These are phyloP conservation scores for Phytophthora pistaciae DNA, from an alignment of 352 stramenopile species.

Conservation along the genomic window DNA sequence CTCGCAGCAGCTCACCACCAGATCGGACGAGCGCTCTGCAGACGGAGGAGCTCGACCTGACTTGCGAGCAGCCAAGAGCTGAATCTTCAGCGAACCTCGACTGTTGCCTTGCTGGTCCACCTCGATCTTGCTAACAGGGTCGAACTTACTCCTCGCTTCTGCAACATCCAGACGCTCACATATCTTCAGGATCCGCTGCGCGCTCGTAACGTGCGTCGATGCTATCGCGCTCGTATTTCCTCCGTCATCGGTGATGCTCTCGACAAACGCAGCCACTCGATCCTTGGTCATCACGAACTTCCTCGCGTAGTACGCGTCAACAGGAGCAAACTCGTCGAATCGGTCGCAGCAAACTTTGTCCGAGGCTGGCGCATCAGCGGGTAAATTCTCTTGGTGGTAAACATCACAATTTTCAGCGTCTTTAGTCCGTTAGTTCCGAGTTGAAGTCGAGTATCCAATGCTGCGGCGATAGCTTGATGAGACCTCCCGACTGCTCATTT, in stretches of 20 bases:
- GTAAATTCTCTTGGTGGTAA: conserved; percentile 1
- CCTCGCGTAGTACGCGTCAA: conserved; percentile 32
- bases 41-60: conserved; percentile 30
- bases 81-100: conserved; percentile 61
- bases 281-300: conserved; percentile 60
- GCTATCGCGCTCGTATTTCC: conserved; percentile 3
- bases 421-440: conserved; percentile 38
- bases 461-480: conserved; percentile 58
- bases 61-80: conserved; percentile 56
- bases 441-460: conserved; percentile 63
- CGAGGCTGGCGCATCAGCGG: too few species aligned
- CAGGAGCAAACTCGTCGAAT: too few species aligned
- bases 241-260: conserved; percentile 25
- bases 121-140: conserved; percentile 66
- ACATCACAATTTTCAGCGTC: background rate
- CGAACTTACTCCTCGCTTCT: conserved; percentile 54
- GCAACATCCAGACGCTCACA: conserved; percentile 63
- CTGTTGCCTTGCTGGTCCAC: conserved; percentile 61
- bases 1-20: conserved; percentile 42
- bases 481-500: conserved; percentile 73
- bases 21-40: conserved; percentile 3
- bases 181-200: conserved; percentile 63
- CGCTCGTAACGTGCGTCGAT: conserved; percentile 29
- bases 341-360: too few species aligned
- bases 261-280: conserved; percentile 23